Evolutionary conservation across 2,329 filamentous ascomycete species (phyloP).

Genomic region (Coleophoma eucalyptorum): DNA sequence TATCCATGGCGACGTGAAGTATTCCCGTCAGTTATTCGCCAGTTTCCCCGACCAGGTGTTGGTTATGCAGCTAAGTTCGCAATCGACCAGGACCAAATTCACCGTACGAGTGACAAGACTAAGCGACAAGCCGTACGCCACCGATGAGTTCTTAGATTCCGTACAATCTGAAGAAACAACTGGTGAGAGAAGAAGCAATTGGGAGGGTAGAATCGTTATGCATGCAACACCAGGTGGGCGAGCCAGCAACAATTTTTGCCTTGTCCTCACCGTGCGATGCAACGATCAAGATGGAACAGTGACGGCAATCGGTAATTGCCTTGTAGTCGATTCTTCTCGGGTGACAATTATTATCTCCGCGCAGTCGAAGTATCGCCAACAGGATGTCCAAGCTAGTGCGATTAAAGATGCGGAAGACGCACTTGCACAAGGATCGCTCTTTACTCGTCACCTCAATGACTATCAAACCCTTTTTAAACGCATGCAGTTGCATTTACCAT

Average conservation of each 20-base stretch:
- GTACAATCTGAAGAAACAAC: slow-evolving; percentile 19
- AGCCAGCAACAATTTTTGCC: slow-evolving; percentile 28
- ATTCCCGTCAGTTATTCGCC: slow-evolving; percentile 32
- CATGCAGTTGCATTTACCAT: slow-evolving; percentile 24
- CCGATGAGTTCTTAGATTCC: slow-evolving; percentile 37
- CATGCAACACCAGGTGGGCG: slow-evolving; percentile 32
- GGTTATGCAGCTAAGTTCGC: slow-evolving; percentile 24
- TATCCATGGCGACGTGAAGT: slow-evolving; percentile 22
- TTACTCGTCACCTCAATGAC: slow-evolving; percentile 27
- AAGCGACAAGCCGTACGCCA: slow-evolving; percentile 36
- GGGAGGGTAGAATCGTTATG: slow-evolving; percentile 29
- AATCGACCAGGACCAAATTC: slow-evolving; percentile 9
- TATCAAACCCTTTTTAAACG: slow-evolving; percentile 28
- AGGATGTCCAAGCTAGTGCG: slow-evolving; percentile 21
- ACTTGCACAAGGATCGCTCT: slow-evolving; percentile 16
- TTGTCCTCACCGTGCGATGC: slow-evolving; percentile 23
- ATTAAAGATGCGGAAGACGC: slow-evolving; percentile 16
- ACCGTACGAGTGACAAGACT: slow-evolving; percentile 31
- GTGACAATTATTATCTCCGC: slow-evolving; percentile 32
- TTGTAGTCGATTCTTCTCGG: slow-evolving; percentile 31
- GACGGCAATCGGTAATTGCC: slow-evolving; percentile 26
- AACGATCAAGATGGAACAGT: slow-evolving; percentile 21
- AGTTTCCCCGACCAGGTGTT: slow-evolving; percentile 35
- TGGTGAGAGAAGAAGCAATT: too few species aligned
- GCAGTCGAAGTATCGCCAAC: slow-evolving; percentile 32